Conservation (phyloP, 345 rosid species). For the Erucastrum elatum region DNA sequence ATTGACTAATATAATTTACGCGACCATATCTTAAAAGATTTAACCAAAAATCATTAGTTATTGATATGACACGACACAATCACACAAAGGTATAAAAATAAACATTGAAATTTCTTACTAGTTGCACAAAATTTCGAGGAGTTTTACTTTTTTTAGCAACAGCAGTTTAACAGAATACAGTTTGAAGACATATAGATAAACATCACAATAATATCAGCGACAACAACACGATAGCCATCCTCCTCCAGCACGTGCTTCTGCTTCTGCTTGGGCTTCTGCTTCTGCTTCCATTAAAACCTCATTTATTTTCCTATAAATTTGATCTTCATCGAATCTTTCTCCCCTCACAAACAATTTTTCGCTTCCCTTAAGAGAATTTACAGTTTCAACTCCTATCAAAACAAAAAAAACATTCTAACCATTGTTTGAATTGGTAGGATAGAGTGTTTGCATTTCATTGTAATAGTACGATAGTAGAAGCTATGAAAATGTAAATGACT, state of each 20-base stretch:
- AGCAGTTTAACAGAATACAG: neutral
- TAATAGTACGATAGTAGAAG: neutral
- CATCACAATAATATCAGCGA: neutral
- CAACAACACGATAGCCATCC: neutral
- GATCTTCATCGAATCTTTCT: neutral
- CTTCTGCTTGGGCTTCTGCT: neutral
- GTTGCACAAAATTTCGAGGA: neutral
- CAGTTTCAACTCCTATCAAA: neutral
- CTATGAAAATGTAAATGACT: neutral
- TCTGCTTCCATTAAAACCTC: neutral
- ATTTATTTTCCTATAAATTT: neutral
- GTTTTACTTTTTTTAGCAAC: no score
- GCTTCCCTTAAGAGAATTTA: neutral
- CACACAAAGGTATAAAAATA: neutral
- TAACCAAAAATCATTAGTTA: no score
- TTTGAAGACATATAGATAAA: neutral
- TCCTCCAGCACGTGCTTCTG: neutral
- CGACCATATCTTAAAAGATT: no score
- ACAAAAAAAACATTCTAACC: neutral
- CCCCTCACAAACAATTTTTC: conserved; percentile 2
- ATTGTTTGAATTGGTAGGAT: neutral
- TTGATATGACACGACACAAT: neutral
- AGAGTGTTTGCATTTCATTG: neutral
- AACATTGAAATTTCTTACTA: neutral
- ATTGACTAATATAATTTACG: no score